Base-by-base conservation (phyloP, 2,329 filamentous ascomycete genomes). In the Alternaria panax region DNA sequence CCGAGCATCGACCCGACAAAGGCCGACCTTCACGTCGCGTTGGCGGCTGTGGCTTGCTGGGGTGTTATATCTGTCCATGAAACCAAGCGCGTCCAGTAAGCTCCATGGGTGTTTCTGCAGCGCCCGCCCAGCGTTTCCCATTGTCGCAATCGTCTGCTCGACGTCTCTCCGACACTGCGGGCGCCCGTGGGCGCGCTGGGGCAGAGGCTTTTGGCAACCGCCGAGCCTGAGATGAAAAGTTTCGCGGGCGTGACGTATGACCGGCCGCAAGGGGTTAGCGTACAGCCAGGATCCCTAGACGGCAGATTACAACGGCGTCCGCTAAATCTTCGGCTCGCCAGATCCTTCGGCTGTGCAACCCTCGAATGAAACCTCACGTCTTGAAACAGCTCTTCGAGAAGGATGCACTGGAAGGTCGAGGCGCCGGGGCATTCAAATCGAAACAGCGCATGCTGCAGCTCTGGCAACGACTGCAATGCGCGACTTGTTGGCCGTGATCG, bases 11-110 rank as follows among this genome's bases (percentile, higher is more conserved):
- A 52, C 54, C 60, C 62, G 66, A 63, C 58, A 45, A 54, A 59
- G 59, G 64, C 66, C 66, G 64, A 67, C 59, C 59, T 54, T 60
- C 53, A 51, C 27, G 45, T 52, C 55, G 61, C 51, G 57, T 41
- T 63, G 60, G 62, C 66, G 64, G 64, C 57, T 68, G 66, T 68
- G 66, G 66, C 66, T 66, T 56, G 51, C 61, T 52, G 62, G 63
- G 63, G 60, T 58, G 43, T 64, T 66, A 66, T 71, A 64, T 66
- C 65, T 65, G 68, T 51, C 54, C 18, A 66, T 63, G 59, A 64
- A 66, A 64, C 59, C 41, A 60, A 52, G 54, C 24, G 57, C 57
- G 58, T 62, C 55, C 65, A 50, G 58, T 57, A 52, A 60, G 53
- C 54, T 54, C n/a, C 40, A 46, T 45, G 22, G 12, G 30, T 48